These are phyloP conservation scores for Mrakia hoshinonis DNA, from an alignment of 768 basidiomycete genomes.

Conservation along the genomic window DNA sequence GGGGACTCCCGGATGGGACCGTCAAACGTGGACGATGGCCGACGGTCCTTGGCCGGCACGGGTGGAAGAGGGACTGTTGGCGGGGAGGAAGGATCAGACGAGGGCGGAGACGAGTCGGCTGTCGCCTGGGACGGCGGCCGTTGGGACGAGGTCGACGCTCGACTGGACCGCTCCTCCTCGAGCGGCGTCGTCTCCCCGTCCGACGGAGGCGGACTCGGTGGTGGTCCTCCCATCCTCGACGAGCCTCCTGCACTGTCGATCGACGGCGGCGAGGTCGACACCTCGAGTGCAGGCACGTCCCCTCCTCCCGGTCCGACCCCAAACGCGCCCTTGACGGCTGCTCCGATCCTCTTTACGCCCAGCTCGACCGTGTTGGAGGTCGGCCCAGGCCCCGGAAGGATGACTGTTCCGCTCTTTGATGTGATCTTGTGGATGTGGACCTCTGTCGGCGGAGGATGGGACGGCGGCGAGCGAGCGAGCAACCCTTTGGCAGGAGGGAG, in stretches of 20 bases:
- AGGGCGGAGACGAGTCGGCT: background rate
- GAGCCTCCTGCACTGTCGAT: background rate
- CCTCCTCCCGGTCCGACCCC: background rate
- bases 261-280: background rate
- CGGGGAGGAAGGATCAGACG: background rate
- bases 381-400: slow-evolving; percentile 1
- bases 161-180: background rate
- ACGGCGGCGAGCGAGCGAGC: background rate
- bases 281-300: background rate
- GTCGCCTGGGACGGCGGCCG: background rate
- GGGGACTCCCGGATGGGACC: background rate
- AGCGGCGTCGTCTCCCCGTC: background rate
- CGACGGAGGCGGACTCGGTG: slow-evolving; percentile 22
- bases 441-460: slow-evolving; percentile 7
- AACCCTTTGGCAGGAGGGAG: background rate
- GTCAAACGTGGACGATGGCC: background rate
- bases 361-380: background rate
- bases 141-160: background rate
- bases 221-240: slow-evolving; percentile 1
- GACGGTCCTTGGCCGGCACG: background rate
- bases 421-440: slow-evolving; percentile 23
- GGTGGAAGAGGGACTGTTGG: background rate
- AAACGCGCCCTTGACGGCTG: background rate
- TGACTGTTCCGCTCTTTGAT: slow-evolving; percentile 2
- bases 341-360: background rate